phyloP scores from a whole-genome alignment of 2,329 filamentous ascomycete species.

The Colletotrichum sp. region DNA sequence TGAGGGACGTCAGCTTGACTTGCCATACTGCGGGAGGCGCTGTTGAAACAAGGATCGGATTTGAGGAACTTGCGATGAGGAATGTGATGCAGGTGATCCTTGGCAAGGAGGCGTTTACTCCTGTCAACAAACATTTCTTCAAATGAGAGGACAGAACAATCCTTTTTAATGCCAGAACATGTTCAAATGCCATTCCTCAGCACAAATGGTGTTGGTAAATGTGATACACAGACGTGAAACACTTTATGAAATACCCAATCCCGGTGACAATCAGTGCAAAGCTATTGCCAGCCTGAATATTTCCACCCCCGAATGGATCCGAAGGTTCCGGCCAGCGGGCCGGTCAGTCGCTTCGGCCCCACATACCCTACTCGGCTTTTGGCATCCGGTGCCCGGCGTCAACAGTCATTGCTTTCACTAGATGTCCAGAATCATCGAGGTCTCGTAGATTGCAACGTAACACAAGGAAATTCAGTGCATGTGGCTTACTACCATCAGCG shows the following conservation, averaged over 20 bases:
- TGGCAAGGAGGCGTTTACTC: conserved; percentile 48
- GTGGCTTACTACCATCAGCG: background rate
- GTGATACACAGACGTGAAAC: background rate
- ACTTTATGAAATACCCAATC: background rate
- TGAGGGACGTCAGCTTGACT: conserved; percentile 46
- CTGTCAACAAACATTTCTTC: conserved; percentile 58
- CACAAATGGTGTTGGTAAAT: background rate
- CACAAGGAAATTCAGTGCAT: background rate
- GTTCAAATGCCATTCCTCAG: background rate
- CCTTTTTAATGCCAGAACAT: background rate
- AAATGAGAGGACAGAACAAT: background rate
- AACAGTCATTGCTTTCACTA: background rate
- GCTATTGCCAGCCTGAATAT: background rate
- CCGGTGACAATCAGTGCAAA: background rate
- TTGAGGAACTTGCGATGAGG: conserved; percentile 58
- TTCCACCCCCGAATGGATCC: background rate
- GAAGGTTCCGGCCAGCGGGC: background rate
- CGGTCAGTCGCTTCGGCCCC: background rate
- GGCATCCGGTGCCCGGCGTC: background rate
- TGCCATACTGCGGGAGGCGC: conserved; percentile 61
- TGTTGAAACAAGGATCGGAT: conserved; percentile 57
- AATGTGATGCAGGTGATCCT: conserved; percentile 55
- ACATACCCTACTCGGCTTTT: background rate
- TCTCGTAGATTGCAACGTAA: background rate
- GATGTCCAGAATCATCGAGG: background rate